Evolutionary conservation across 1,284 basidiomycete species (phyloP), one percentile per base, ranked within the genome.

Genomic region (Trametes hirsuta): DNA sequence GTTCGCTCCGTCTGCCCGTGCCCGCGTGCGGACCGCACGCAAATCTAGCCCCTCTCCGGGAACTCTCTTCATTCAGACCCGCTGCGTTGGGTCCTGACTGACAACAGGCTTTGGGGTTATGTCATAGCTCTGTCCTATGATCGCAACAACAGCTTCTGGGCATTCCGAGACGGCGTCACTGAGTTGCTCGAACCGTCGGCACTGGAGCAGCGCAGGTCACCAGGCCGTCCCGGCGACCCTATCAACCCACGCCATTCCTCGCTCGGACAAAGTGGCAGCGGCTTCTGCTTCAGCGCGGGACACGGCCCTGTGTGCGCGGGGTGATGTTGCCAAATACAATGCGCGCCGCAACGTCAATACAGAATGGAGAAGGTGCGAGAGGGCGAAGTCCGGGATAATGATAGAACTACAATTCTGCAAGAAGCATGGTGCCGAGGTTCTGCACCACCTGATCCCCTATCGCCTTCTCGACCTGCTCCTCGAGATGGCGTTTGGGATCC

Each of bases 361-460:
- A 61, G 42, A 59, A 56, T 47, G 53, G 25, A 53, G 34, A 50
- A 30, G 50, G 52, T 53, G 57, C 62, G 56, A 52, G 57, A 58
- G 57, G 50, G 56, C 50, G 50, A 53, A 59, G 61, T 58, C 59
- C 64, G 64, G 64, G 59, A 63, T 62, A 61, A 61, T 47, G 61
- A 65, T 63, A 63, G 53, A 47, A 50, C 73, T 80, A 86, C 62
- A 96, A 78, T 80, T 97, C 94, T 57, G 93, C 93, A 64, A 96
- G 81, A 59, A 97, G 81, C 86, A 95, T 95, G 68, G 94, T 95
- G 25, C 93, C 94, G 66, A 97, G 76, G 72, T 92, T 94, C 79
- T 98, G 95, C 41, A 95, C 90, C 62, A 98, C 95, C 77, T 97
- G 94, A 76, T 96, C 90, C 15, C 93, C 94, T 87, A 98, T 97